Conservation (phyloP, 495 filamentous ascomycete genomes). For the Cercophora sp. region DNA sequence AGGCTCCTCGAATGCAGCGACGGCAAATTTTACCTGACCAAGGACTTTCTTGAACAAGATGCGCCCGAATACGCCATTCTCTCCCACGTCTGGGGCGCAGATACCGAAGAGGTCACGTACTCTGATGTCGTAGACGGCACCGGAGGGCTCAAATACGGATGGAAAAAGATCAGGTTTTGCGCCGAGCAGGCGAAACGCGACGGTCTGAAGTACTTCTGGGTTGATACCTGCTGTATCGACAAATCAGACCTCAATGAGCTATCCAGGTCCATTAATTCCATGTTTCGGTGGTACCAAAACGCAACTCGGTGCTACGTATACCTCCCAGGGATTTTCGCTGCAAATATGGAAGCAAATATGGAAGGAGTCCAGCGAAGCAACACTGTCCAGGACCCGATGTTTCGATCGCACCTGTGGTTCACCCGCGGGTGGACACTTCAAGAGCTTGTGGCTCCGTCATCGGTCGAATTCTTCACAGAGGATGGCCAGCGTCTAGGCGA, state of each 20-base stretch:
- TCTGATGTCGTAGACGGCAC: not conserved
- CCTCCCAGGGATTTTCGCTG: not conserved
- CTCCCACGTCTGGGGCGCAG: not conserved
- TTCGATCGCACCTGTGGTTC: slow-evolving; percentile 1
- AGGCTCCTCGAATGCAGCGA: not conserved
- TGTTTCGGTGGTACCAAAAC: not conserved
- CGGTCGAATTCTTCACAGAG: not conserved
- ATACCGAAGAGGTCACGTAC: not conserved
- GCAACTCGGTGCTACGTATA: not conserved
- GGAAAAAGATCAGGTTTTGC: not conserved
- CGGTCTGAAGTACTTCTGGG: not conserved
- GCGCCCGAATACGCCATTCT: not conserved
- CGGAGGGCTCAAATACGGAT: not conserved
- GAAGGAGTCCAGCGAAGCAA: not conserved
- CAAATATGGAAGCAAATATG: too few species aligned
- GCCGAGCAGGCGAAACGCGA: not conserved
- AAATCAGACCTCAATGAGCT: not conserved
- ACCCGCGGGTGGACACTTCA: slow-evolving; percentile 1
- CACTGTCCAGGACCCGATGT: not conserved
- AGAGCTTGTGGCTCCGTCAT: not conserved
- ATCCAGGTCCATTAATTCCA: not conserved
- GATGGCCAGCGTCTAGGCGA: not conserved
- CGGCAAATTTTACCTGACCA: not conserved
- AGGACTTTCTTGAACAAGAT: not conserved
- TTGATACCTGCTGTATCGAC: slow-evolving; percentile 1